Base-by-base conservation (phyloP, 2,329 filamentous ascomycete species). In the Hypoxylon sp. region DNA sequence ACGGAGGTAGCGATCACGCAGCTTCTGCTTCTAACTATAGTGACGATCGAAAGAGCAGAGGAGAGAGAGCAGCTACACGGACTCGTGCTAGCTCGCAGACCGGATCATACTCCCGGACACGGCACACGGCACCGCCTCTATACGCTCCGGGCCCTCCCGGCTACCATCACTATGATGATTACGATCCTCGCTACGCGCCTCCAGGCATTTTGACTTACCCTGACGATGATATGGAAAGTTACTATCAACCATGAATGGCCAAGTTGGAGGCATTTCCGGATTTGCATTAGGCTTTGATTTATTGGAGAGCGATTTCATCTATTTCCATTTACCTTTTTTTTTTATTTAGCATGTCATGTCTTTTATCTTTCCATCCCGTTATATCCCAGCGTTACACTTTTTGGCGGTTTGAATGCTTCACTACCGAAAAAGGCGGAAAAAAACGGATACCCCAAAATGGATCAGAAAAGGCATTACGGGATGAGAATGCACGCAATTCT, bases 51-150 rank as follows among this genome's bases (percentile, higher is more conserved):
- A 76, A 75, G 49, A 74, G 60, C 79, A 79, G 58, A 78, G 78
- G 43, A 2, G 66, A 67, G 36, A 81, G 83, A 7, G 79, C 85
- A 10, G 76, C 82, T 25, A 77, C 81, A 66, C 84, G 83, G 50
- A 77, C 76, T 61, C 85, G 83, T 60, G 81, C 84, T 19, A 80
- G 79, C 32, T 88, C 86, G 64, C 85, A 86, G 64, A 81, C 85
- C 2, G 82, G 82, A 62, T 85, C 85, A 14, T 83, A 77, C 70
- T 73, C 76, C 1, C 79, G 79, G 5, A 67, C 68, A 41, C 65
- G 60, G 32, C 60, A 38, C 34, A 53, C 61, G 50, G 60, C 69
- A 14, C 62, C 64, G 45, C 57, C 64, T 38, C 14, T 70, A 41
- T 67, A 71, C 46, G 68, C 67, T n/a, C 55, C 43, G 38, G 30